A percentile compares a stretch with the other conserved stretches of the same genome.
These are phyloP conservation scores for Mycena vitilis DNA, from an alignment of 768 basidiomycete species.

Conservation along the genomic window DNA sequence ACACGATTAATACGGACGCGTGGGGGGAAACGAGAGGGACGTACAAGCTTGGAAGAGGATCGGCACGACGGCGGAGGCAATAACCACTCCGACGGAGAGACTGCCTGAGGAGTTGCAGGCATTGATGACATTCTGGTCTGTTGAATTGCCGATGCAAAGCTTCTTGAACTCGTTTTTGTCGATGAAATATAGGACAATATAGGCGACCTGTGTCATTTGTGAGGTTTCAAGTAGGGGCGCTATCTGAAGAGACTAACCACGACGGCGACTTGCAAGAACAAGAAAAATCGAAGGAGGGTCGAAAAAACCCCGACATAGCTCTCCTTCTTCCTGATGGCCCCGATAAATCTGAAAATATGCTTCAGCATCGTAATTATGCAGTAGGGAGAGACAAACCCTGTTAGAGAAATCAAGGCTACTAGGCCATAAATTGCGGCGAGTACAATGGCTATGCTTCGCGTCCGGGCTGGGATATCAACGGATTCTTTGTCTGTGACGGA, in stretches of 20 bases:
- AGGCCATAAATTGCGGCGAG: slow-evolving; percentile 47
- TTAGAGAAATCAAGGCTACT: slow-evolving; percentile 44
- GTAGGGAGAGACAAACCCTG: slow-evolving; percentile 8
- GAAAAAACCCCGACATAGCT: slow-evolving; percentile 50
- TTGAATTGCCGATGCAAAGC: slow-evolving; percentile 45
- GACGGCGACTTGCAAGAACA: slow-evolving; percentile 19
- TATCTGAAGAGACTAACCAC: not conserved
- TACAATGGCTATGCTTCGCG: slow-evolving; percentile 44
- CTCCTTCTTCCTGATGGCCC: slow-evolving; percentile 52
- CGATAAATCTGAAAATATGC: slow-evolving; percentile 47
- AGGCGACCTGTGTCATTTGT: not conserved
- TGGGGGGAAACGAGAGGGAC: slow-evolving; percentile 29
- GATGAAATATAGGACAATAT: slow-evolving; percentile 46
- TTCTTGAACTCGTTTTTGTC: slow-evolving; percentile 46
- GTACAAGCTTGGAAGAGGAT: slow-evolving; percentile 53
- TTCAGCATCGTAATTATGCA: not conserved
- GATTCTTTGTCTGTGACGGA: not conserved
- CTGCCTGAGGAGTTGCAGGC: slow-evolving; percentile 45
- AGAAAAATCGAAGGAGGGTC: slow-evolving; percentile 19
- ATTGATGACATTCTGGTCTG: slow-evolving; percentile 40
- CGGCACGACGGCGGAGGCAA: slow-evolving; percentile 49
- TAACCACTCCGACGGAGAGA: slow-evolving; percentile 43
- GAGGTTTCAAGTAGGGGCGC: no score
- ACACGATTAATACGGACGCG: slow-evolving; percentile 10
- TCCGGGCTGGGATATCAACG: slow-evolving; percentile 32